Evolutionary conservation across 1,139 yeast species (phyloP), one percentile per base, ranked within the genome.

Genomic region (Debaryomycetaceae sp.): DNA sequence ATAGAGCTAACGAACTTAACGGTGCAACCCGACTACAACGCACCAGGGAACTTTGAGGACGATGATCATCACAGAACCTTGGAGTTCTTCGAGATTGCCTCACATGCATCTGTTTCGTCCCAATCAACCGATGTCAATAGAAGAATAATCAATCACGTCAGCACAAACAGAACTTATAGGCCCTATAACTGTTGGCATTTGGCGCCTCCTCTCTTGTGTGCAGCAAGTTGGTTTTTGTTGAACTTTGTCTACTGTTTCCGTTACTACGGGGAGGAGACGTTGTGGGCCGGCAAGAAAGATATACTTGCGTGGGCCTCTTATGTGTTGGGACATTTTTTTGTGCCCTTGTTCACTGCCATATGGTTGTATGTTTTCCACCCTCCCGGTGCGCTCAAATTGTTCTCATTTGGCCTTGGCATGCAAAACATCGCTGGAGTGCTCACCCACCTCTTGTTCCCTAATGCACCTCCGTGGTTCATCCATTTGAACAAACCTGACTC

Each of bases 401-500:
- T 79, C 48, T 65, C 78, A 1, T 51, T 73, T 28, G 73, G 79
- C 1, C 51, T 82, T 31, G 87, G 88, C 2, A 40, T 69, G 16
- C 87, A 81, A 55, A 82, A 81, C 50, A 70, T 80, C 6, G 58
- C 68, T 3, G 86, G 86, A 9, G 83, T 81, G 1, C 37, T 72
- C 31, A 81, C 86, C 5, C 87, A 82, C 55, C 58, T 82, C 35
- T 41, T 71, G 11, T 67, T 81, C 51, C 87, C 88, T 13, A 80
- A 78, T 52, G 85, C 87, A 0, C 83, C 87, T 1, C 88, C 88
- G 5, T 81, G 87, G 85, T 82, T 79, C 54, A 75, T 79, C 36
- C 82, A 78, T 51, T 47, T 78, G 50, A 69, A 81, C 51, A 84
- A 85, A 3, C 71, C 74, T 29, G 71, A 78, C 44, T 69, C 73